Evolutionary conservation across 768 basidiomycete species (phyloP), one percentile per base, ranked within the genome.

Genomic region (Agrocybe chaxingu): DNA sequence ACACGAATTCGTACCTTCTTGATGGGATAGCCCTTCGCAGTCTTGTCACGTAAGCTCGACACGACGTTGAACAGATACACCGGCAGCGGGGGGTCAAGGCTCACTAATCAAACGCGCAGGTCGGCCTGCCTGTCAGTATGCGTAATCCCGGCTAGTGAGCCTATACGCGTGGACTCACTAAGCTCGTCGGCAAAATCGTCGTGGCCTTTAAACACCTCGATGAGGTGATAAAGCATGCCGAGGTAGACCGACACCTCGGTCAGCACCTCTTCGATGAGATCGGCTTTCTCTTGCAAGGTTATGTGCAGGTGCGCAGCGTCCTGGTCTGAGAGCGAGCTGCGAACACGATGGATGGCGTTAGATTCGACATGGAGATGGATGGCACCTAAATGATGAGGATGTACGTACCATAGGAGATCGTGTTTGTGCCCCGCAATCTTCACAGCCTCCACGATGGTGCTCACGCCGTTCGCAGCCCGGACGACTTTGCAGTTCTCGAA

Each of bases 161-260:
- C 24, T 24, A 24, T 24, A 24, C 24, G 24, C 24, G 24, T 7
- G 44, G 8, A 67, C 95, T 76, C 69, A 97, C 96, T 98, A 42
- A 98, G 75, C 69, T 98, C 96, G 58, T 97, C 94, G 2, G 91
- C 94, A 65, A 98, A 98, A 59, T 93, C 86, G 51, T 95, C 92
- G 57, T 97, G 89, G 3, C 87, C 86, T 63, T 96, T 89, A 69
- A 92, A 93, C 24, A 94, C 80, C 70, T 98, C 96, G 10, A 98
- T 85, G 48, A 98, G 70, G 64, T 97, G 93, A 66, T 98, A 99
- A 39, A 98, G 72, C 84, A 98, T 92, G 7, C 91, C 93, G 30
- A 98, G 79, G 61, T 92, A 91, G n/a, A 94, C 85, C 7, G 92
- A 92, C 50, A 97, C 81, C 66, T 97, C 94, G 4, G 89, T 92